Base-by-base conservation (phyloP, 352 stramenopile species). In the Globisporangium orthogonon region DNA sequence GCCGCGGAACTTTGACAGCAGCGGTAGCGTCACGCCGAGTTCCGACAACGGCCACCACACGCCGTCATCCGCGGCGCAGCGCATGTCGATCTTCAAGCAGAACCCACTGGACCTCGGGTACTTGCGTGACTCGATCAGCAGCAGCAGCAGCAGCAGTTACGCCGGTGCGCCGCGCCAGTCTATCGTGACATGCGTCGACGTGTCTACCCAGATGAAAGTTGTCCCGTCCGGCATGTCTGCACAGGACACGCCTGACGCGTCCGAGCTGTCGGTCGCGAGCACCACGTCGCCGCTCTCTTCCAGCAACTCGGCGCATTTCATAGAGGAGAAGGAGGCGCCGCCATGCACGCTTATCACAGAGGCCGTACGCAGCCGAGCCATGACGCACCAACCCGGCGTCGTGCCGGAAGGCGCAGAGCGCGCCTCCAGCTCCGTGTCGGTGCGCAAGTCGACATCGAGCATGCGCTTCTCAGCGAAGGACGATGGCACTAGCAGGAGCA, bases 51-150 rank as follows among this genome's bases (percentile, higher is more conserved):
- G 47, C 69, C 67, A 15, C 65, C 69, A 52, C 63, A 68, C 57
- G 40, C 66, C 63, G 11, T 62, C 59, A 11, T 78, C 72, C 5
- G 69, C 73, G 31, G 74, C 77, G 37, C 65, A 85, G 52, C 78
- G 78, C 35, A 73, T 87, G 60, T 87, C 79, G 4, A 79, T 68
- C 28, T 86, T 76, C 66, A 83, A 86, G 55, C 73, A 86, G 57
- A 70, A 82, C 52, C 81, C 81, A 17, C 67, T 91, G 18, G 81
- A 91, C 55, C 66, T 91, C 7, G 71, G 63, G 18, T 91, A 91
- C 58, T 61, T 91, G 51, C 77, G 77, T 2, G 74, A 87, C 29
- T 86, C 78, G 41, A 54, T 83, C 15, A 58, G 28, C 28, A 63
- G 57, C 43, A 54, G 28, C 33, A 40, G 15, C 31, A n/a, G 4